These are phyloP conservation scores for Tolypocladium pustulatum DNA, from an alignment of 2,329 filamentous ascomycete species.

Conservation along the genomic window DNA sequence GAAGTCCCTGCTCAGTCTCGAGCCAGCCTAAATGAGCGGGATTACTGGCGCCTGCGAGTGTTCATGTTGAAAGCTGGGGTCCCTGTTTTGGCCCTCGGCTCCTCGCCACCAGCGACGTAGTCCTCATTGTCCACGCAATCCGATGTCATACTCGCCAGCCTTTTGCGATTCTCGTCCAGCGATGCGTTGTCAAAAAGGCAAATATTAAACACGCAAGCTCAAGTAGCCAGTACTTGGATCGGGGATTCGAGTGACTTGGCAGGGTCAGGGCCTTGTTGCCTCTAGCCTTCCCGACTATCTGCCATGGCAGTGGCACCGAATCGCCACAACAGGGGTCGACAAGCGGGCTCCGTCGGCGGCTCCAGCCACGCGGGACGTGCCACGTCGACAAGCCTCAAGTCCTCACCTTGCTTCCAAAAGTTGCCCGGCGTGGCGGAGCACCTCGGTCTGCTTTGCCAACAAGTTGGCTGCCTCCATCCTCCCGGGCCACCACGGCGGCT, in stretches of 20 bases:
- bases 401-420: constrained; percentile 8
- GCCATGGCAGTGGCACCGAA: background rate
- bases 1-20: background rate
- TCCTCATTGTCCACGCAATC: background rate
- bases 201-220: background rate
- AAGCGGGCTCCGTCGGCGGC: constrained; percentile 8
- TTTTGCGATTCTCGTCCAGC: background rate
- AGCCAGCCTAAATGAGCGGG: too few species aligned
- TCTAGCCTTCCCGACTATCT: background rate
- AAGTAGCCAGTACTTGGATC: constrained; percentile 18
- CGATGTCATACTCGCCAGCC: background rate
- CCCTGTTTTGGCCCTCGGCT: too few species aligned
- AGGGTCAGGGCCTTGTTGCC: constrained; percentile 3
- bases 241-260: constrained; percentile 16
- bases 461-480: constrained; percentile 6
- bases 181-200: background rate
- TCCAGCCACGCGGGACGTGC: constrained; percentile 24
- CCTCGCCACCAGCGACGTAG: too few species aligned
- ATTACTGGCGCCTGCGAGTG: background rate
- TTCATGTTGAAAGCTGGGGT: too few species aligned
- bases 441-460: constrained; percentile 3
- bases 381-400: constrained; percentile 35
- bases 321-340: constrained; percentile 8
- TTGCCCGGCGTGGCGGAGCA: constrained; percentile 27
- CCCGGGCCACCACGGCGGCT: constrained; percentile 11